A percentile compares a stretch with the other conserved stretches of the same genome.
Conservation (phyloP, 306 rosid species). For the Dicorynia guianensis region DNA sequence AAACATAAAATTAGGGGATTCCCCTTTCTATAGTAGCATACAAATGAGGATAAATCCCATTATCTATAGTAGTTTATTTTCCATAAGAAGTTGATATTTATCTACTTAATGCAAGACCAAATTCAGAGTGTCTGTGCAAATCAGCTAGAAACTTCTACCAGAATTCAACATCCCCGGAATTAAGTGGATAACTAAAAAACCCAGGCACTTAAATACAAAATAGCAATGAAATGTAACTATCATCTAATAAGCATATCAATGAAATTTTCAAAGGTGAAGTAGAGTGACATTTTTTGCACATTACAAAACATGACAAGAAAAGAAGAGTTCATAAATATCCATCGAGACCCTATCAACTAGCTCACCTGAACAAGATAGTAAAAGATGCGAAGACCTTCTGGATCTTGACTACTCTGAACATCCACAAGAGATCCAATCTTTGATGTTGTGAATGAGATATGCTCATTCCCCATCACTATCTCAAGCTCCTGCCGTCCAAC, state of each 20-base stretch:
- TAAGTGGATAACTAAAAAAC: neutral
- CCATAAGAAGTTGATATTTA: too few species aligned
- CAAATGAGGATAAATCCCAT: too few species aligned
- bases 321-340: neutral
- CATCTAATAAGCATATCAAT: neutral
- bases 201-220: neutral
- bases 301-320: neutral
- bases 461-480: conserved; percentile 98
- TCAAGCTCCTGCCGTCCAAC: conserved; percentile 97
- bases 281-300: neutral
- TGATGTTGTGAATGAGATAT: conserved; percentile 94
- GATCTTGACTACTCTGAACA: conserved; percentile 98
- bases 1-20: too few species aligned
- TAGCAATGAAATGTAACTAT: neutral
- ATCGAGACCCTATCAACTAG: neutral
- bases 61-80: too few species aligned
- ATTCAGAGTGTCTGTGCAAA: neutral
- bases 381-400: conserved; percentile 97
- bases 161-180: neutral
- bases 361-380: conserved; percentile 97
- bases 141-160: neutral
- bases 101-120: too few species aligned
- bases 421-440: conserved; percentile 97
- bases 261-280: neutral
- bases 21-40: too few species aligned